phyloP scores from a whole-genome alignment of 1,284 basidiomycete genomes.

The Fomitopsis pinicola region DNA sequence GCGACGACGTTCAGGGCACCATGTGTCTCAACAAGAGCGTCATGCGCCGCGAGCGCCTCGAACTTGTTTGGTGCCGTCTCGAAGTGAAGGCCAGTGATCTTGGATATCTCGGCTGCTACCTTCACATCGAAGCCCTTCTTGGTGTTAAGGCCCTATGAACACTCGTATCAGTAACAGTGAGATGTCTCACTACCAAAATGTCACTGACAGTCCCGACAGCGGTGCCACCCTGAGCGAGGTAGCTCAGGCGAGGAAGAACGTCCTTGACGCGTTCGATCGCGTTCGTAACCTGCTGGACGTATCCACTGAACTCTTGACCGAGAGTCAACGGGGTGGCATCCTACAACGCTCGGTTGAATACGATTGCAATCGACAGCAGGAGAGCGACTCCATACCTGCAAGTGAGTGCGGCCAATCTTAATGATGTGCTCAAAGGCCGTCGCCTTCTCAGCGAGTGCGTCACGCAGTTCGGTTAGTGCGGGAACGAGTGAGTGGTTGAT shows the following conservation, averaged over 20 bases:
- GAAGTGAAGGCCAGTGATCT: slow-evolving; percentile 88
- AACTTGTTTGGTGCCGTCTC: slow-evolving; percentile 99
- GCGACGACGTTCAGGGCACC: slow-evolving; percentile 96
- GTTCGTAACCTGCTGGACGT: slow-evolving; percentile 92
- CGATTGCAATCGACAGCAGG: not conserved
- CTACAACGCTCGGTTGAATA: slow-evolving; percentile 32
- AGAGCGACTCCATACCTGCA: slow-evolving; percentile 53
- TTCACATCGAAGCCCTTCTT: slow-evolving; percentile 95
- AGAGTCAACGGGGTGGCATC: slow-evolving; percentile 98
- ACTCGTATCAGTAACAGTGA: not conserved
- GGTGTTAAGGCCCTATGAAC: slow-evolving; percentile 86
- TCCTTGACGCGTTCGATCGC: slow-evolving; percentile 85
- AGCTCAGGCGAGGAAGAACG: slow-evolving; percentile 83
- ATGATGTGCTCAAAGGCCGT: slow-evolving; percentile 87
- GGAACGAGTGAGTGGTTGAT: slow-evolving; percentile 82
- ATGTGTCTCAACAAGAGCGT: slow-evolving; percentile 96
- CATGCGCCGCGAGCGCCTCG: slow-evolving; percentile 95
- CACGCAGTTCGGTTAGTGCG: slow-evolving; percentile 79
- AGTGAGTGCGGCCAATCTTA: slow-evolving; percentile 98
- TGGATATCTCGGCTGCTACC: slow-evolving; percentile 90
- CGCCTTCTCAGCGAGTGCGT: slow-evolving; percentile 81
- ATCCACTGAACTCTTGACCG: slow-evolving; percentile 98
- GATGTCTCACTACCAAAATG: not conserved
- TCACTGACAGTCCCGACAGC: slow-evolving; percentile 90
- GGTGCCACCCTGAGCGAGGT: slow-evolving; percentile 96